Evolutionary conservation across 164 flowering plant species (phyloP), one percentile per base, ranked within the genome.

Genomic region (Liriodendron chinense): DNA sequence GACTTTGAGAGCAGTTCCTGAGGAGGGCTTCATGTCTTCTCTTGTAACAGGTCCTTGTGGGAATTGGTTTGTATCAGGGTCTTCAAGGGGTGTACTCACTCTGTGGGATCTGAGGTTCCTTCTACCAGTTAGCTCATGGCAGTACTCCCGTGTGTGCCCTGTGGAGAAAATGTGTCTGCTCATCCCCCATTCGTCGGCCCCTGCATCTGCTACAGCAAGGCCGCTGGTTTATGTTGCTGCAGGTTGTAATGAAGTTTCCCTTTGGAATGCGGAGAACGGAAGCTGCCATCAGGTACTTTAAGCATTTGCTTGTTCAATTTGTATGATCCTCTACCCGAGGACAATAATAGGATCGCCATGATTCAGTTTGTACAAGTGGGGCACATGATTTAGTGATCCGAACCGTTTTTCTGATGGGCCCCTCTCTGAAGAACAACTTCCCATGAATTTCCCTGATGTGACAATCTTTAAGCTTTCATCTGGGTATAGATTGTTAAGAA

Each of bases 221-320:
- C 99, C 98, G 68, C 89, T 94, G 75, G 89, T 96, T 73, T 96
- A 94, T 91, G 96, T 93, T 77, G 97, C 98, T 81, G 98, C 98
- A 9, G 98, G 99, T 59, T 89, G 91, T 79, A 92, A 96, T 86
- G 99, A 92, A 84, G 94, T 94, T 78, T 90, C 98, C 34, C 91
- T 96, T 21, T 94, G 98, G 99, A 93, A 96, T 88, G 98, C 99
- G 28, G 99, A 96, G 85, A 92, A 89, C 80, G 96, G 98, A 76
- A 92, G 97, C 84, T 96, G 99, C 79, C 96, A 94, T 81, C 98
- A 96, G 98, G 99, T 94, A 84, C 62, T 56, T 75, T 2, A 47
- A 26, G 26, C 10, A 8, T 66, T 25, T 24, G 8, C 3, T 53
- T 12, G 59, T 53, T 10, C 13, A 53, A 53, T 53, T 53, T 0